Evolutionary conservation across 139 green algal genomes (phyloP), one percentile per base, ranked within the genome.

Genomic region (Diplosphaera chodatii): DNA sequence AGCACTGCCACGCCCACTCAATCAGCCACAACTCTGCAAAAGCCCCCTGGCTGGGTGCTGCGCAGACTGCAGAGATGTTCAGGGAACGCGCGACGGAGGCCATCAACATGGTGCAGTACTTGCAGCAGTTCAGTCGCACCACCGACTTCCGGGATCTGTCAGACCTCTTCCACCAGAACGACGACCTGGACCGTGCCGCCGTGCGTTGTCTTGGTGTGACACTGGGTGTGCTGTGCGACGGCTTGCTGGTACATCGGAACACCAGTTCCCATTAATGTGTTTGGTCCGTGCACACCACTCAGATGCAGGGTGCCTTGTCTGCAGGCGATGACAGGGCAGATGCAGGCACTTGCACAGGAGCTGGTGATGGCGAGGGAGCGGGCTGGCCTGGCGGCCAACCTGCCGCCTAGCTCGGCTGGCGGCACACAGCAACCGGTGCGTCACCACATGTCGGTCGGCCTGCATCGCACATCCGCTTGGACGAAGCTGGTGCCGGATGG

Each of bases 121-220:
- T 88, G 72, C 74, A 78, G 32, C 66, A 75, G 25, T 88, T 88
- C 79, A 77, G 80, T 16, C 64, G 67, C 30, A 69, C 55, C 5
- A 27, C 20, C 16, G 74, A 86, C 67, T 77, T 86, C 48, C 67
- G 55, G 25, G 67, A 71, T 59, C 80, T 91, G 65, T 63, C 84
- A 25, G 33, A 73, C 16, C 62, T 86, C n/a, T 91, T 89, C 72
- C 79, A 77, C 28, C 74, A 89, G 32, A 67, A 84, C n/a, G 56
- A 74, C 10, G 77, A 71, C 1, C 68, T 90, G 32, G 70, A 71
- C 22, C 71, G 89, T 31, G 85, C 82, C 37, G 86, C 85, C 66
- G 84, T 86, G 73, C 22, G 59, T 48, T 48, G 6, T 48, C 37
- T 20, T 20, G 8, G 37, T 48, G 37, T 48, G 37, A 6, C 37